Evolutionary conservation across 805 yeast species (phyloP).

Genomic region (Middelhovenomyces tepae): DNA sequence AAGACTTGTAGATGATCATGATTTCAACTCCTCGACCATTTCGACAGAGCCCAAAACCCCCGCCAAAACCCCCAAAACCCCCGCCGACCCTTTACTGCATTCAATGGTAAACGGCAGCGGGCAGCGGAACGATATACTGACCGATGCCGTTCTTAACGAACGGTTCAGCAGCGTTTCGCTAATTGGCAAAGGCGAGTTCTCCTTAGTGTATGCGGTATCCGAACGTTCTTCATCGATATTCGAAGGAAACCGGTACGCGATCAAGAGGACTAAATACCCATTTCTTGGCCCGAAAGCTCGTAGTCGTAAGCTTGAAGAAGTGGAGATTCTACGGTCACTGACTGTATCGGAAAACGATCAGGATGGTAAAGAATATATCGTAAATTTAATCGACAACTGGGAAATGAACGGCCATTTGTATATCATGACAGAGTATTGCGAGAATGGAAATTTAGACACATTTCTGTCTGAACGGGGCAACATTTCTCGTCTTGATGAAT

Average conservation of each 20-base stretch:
- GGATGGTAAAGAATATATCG: constrained; percentile 65
- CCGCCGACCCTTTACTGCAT: constrained; percentile 11
- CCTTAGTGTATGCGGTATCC: constrained; percentile 74
- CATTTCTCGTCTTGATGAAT: constrained; percentile 77
- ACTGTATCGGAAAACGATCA: constrained; percentile 21
- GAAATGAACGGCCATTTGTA: constrained; percentile 62
- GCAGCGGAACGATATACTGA: constrained; percentile 7
- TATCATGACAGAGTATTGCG: constrained; percentile 92
- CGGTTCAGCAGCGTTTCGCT: constrained; percentile 59
- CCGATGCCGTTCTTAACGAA: constrained; percentile 29
- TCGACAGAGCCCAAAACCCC: constrained; percentile 16
- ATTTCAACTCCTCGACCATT: constrained; percentile 1
- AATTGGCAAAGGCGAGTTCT: constrained; percentile 83
- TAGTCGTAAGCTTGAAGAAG: constrained; percentile 61
- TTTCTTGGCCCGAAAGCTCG: constrained; percentile 51
- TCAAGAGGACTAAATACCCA: constrained; percentile 73
- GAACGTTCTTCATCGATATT: constrained; percentile 36
- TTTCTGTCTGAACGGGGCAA: constrained; percentile 73
- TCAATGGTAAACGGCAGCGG: constrained; percentile 3
- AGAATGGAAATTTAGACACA: constrained; percentile 80
- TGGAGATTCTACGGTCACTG: constrained; percentile 44
- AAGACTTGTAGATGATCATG: neutral
- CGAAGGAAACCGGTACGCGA: constrained; percentile 54
- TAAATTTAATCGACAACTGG: constrained; percentile 80
- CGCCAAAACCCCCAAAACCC: constrained; percentile 27